A percentile compares a stretch with the other conserved stretches of the same genome.
Conservation (phyloP, 805 yeast genomes). For the Wickerhamomyces tratensis region DNA sequence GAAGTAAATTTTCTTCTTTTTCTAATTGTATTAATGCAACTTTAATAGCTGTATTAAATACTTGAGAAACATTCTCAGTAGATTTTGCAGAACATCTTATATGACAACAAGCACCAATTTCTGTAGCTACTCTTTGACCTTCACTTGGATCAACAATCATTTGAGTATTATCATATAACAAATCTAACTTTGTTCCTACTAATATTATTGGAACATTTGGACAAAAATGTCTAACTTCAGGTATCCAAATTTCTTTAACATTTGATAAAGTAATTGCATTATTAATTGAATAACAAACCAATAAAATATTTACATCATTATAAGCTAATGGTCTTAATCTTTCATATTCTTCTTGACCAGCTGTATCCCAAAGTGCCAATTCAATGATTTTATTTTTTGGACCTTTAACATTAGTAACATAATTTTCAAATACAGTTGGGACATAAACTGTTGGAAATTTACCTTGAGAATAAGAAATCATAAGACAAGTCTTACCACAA, state of each 20-base stretch:
- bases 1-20: not conserved
- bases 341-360: constrained; percentile 84
- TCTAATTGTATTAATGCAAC: constrained; percentile 12
- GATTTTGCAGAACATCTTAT: constrained; percentile 73
- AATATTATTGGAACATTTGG: constrained; percentile 68
- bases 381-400: constrained; percentile 46
- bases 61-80: constrained; percentile 53
- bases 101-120: constrained; percentile 62
- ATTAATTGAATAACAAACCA: constrained; percentile 70
- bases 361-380: constrained; percentile 81
- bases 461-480: constrained; percentile 57
- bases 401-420: constrained; percentile 44
- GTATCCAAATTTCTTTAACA: constrained; percentile 76
- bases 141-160: constrained; percentile 29
- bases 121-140: constrained; percentile 35
- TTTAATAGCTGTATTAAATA: constrained; percentile 51
- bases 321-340: constrained; percentile 71
- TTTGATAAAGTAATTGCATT: constrained; percentile 55
- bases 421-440: constrained; percentile 80
- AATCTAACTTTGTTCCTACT: constrained; percentile 78
- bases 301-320: constrained; percentile 66
- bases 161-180: constrained; percentile 19
- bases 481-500: constrained; percentile 79
- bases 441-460: constrained; percentile 64
- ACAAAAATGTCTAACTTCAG: constrained; percentile 78